Percentiles rank a stretch among this genome's conserved stretches.
Evolutionary conservation across 768 basidiomycete genomes (phyloP).

Genomic region (Sistotremastrum niveocremeum): DNA sequence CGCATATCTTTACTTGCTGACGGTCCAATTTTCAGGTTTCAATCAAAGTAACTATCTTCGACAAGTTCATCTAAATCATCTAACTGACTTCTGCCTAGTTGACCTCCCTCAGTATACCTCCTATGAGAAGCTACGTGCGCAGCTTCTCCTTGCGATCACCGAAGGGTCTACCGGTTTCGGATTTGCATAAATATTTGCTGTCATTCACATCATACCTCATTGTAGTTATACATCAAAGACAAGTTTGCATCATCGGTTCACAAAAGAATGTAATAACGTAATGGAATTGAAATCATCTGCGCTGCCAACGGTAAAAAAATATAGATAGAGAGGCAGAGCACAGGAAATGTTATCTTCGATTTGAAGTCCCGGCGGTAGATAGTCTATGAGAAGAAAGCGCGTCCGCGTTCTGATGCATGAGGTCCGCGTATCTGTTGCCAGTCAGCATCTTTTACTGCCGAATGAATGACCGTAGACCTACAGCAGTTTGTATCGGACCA

Average conservation of each 20-base stretch:
- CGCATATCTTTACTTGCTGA: conserved; percentile 7
- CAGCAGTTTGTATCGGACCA: conserved; percentile 90
- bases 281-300: too few relatives aligned
- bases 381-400: conserved; percentile 30
- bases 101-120: conserved; percentile 91
- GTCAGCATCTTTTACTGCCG: background rate
- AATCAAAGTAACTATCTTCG: conserved; percentile 45
- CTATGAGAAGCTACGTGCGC: conserved; percentile 91
- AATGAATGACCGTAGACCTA: conserved; percentile 24
- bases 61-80: background rate
- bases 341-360: too few relatives aligned
- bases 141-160: conserved; percentile 81
- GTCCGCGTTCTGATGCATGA: conserved; percentile 39
- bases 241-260: too few relatives aligned
- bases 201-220: too few relatives aligned
- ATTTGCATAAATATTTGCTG: conserved; percentile 34
- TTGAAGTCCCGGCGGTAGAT: conserved; percentile 9
- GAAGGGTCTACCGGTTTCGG: conserved; percentile 96
- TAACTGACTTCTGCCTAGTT: conserved; percentile 23
- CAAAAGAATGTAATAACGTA: too few relatives aligned
- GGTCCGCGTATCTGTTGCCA: conserved; percentile 33
- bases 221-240: too few relatives aligned
- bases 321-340: too few relatives aligned
- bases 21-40: conserved; percentile 44
- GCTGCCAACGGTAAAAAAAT: too few relatives aligned